Conservation (phyloP, 768 basidiomycete genomes). For the Lactifluus volemus region DNA sequence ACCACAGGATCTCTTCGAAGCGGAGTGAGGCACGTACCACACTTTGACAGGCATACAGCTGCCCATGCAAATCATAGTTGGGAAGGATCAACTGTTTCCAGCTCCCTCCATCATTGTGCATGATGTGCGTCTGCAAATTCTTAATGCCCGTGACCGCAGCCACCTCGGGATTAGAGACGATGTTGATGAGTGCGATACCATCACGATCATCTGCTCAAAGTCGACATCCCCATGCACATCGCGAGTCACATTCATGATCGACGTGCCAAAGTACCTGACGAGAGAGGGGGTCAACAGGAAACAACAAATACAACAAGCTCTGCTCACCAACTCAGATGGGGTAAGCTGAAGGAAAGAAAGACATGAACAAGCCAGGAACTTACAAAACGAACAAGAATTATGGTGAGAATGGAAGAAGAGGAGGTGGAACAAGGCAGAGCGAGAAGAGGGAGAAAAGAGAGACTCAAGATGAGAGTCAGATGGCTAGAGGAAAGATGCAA, state of each 20-base stretch:
- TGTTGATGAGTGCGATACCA: slow-evolving; percentile 89
- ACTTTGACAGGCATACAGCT: slow-evolving; percentile 56
- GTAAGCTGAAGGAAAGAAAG: too few species aligned
- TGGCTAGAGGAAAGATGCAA: too few species aligned
- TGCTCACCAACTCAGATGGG: too few species aligned
- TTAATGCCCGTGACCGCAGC: slow-evolving; percentile 66
- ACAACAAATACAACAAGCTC: too few species aligned
- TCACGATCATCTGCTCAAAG: slow-evolving; percentile 97
- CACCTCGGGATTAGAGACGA: slow-evolving; percentile 75
- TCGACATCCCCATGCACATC: slow-evolving; percentile 83
- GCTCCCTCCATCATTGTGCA: slow-evolving; percentile 93
- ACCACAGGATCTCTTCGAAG: neutral
- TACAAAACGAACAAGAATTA: too few species aligned
- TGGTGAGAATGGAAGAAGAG: too few species aligned
- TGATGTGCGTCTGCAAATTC: slow-evolving; percentile 76
- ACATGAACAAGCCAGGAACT: too few species aligned
- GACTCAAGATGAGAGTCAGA: too few species aligned
- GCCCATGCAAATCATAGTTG: slow-evolving; percentile 61
- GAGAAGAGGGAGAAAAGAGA: too few species aligned
- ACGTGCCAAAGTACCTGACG: slow-evolving; percentile 86
- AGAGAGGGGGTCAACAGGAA: too few species aligned
- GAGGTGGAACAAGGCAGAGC: too few species aligned
- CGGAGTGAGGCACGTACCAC: slow-evolving; percentile 38
- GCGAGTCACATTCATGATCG: slow-evolving; percentile 85
- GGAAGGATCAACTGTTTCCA: slow-evolving; percentile 86